Percentiles rank a stretch among this genome's conserved stretches.
Conservation (phyloP, 257 asterid genomes). For the Echium plantagineum region DNA sequence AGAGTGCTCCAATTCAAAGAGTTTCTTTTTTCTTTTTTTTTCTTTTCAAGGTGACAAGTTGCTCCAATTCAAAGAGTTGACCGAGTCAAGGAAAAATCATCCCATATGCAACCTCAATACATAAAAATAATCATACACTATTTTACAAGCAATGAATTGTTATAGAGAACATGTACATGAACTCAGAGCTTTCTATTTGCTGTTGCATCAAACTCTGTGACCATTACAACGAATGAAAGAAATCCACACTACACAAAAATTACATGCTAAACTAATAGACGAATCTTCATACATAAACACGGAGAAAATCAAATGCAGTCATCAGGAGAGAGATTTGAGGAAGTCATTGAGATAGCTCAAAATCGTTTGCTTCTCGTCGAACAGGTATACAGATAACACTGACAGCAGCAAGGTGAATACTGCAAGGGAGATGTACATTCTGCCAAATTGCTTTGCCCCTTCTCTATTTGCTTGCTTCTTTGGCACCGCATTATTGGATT, state of each 20-base stretch:
- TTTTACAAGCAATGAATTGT: neutral
- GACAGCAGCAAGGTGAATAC: slow-evolving; percentile 33
- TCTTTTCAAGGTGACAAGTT: no score
- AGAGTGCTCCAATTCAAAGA: no score
- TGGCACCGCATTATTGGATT: slow-evolving; percentile 9
- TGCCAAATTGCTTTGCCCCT: slow-evolving; percentile 15
- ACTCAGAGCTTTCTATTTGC: slow-evolving; percentile 5
- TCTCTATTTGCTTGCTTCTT: slow-evolving; percentile 16
- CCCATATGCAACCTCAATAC: no score
- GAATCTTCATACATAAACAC: slow-evolving; percentile 1
- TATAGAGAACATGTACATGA: slow-evolving; percentile 1
- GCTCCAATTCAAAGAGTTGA: no score
- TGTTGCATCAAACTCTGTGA: neutral
- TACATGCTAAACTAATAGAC: slow-evolving; percentile 6
- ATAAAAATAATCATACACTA: neutral
- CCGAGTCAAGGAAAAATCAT: no score
- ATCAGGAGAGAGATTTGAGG: slow-evolving; percentile 1
- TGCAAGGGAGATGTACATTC: slow-evolving; percentile 21
- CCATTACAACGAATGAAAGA: neutral
- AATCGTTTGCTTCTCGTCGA: slow-evolving; percentile 13
- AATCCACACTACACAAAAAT: slow-evolving; percentile 1
- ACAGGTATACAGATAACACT: slow-evolving; percentile 28
- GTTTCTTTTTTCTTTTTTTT: no score
- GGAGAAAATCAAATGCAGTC: slow-evolving; percentile 13
- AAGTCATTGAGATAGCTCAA: slow-evolving; percentile 11